Evolutionary conservation across 2,329 filamentous ascomycete genomes (phyloP), one percentile per base, ranked within the genome.

Genomic region (Aciculosporium take): DNA sequence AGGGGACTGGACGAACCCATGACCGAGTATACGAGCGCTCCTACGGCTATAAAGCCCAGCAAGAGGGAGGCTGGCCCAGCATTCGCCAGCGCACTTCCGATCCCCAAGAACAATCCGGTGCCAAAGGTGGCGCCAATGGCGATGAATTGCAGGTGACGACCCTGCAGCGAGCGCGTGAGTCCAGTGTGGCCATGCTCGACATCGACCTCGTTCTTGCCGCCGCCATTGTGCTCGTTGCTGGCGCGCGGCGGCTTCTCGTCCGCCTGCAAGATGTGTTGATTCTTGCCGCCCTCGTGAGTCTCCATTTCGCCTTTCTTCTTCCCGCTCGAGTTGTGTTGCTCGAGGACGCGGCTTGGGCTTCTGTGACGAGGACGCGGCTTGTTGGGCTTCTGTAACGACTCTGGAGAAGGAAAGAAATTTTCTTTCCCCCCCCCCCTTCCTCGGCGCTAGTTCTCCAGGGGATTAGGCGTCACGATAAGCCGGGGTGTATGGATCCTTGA

Each of bases 91-190:
- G 77, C 76, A 31, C 62, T 63, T 34, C 81, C 80, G 38, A 72
- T 76, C 39, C 80, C 79, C 27, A 85, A 69, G 59, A 85, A 84
- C 33, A 85, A 67, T 48, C 81, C 81, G 2, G 81, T 85, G 41
- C 81, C 81, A 51, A 85, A 78, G 12, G 79, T 83, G 40, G 76
- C 77, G 25, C 67, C 67, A 20, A 70, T 67, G 46, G 67, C 67
- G 43, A 70, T 68, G 56, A 70, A 70, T 48, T 69, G 65, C 36
- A 71, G 55, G 43, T 71, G 67, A 30, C 63, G 60, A 31, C 58
- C 53, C 38, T 51, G 46, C 31, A 66, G 56, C 44, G 56, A 51
- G 6, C 63, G 55, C 43, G 64, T 59, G 28, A 66, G 56, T 30
- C 59, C 57, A 3, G 47, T 39, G 29, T 51, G 46, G 40, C 58